Evolutionary conservation across 2,329 filamentous ascomycete species (phyloP).

Genomic region (Stagonosporopsis chrysanthemi): DNA sequence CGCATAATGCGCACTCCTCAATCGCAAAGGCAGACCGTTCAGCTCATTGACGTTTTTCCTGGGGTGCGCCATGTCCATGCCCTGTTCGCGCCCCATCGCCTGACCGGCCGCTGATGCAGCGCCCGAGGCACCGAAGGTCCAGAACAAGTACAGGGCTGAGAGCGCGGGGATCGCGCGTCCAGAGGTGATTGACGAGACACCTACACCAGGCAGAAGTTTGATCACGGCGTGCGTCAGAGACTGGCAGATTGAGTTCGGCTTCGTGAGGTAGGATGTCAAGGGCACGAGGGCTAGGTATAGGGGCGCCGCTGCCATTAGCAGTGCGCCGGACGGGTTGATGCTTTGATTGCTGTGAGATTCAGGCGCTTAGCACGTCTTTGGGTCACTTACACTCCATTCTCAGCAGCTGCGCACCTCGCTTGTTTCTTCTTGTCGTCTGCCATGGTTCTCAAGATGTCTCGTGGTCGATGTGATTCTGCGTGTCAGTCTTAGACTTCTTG

Average conservation of each 20-base stretch:
- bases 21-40: slow-evolving; percentile 26
- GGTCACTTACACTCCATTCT: slow-evolving; percentile 29
- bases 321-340: slow-evolving; percentile 26
- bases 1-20: slow-evolving; percentile 33
- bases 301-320: slow-evolving; percentile 25
- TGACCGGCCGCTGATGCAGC: slow-evolving; percentile 31
- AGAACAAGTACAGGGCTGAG: slow-evolving; percentile 32
- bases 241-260: slow-evolving; percentile 28
- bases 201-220: slow-evolving; percentile 30
- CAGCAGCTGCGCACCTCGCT: slow-evolving; percentile 22
- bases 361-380: neutral
- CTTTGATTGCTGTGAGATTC: slow-evolving; percentile 6
- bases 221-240: slow-evolving; percentile 32
- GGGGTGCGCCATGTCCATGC: slow-evolving; percentile 27
- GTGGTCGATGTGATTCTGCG: neutral
- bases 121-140: slow-evolving; percentile 33
- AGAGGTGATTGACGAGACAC: slow-evolving; percentile 27
- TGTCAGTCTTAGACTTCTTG: neutral
- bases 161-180: slow-evolving; percentile 35
- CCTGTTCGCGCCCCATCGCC: slow-evolving; percentile 31
- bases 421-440: slow-evolving; percentile 32
- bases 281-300: slow-evolving; percentile 33
- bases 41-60: slow-evolving; percentile 24
- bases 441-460: slow-evolving; percentile 13
- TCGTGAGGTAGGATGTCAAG: slow-evolving; percentile 30